Conservation (phyloP, 495 filamentous ascomycete species). For the Xylaria acuta region DNA sequence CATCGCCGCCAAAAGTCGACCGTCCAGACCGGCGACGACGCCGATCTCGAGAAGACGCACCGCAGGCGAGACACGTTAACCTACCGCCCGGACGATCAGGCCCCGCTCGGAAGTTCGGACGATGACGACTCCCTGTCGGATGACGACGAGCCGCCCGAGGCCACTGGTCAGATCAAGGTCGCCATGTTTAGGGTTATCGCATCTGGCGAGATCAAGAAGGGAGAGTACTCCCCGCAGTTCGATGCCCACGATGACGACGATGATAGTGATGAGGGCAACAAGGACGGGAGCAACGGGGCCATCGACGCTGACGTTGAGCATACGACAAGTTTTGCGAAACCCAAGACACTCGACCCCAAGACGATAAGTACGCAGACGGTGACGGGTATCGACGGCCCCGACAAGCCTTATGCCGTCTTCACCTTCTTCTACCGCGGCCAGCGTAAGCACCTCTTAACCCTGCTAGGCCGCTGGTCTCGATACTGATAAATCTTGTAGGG, state of each 20-base stretch:
- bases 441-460: conserved; percentile 64
- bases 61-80: conserved; percentile 65
- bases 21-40: conserved; percentile 54
- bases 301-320: conserved; percentile 82
- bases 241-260: conserved; percentile 96
- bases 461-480: conserved; percentile 10
- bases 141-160: conserved; percentile 90
- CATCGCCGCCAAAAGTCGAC: conserved; percentile 68
- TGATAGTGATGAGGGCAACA: conserved; percentile 55
- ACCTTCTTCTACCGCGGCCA: conserved; percentile 98
- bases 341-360: conserved; percentile 95
- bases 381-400: conserved; percentile 94
- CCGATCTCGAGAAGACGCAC: conserved; percentile 55
- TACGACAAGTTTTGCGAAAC: conserved; percentile 98
- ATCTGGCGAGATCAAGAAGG: conserved; percentile 94
- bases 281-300: conserved; percentile 47
- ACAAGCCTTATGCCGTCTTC: conserved; percentile 95
- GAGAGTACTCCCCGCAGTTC: conserved; percentile 97
- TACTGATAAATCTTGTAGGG: conserved; percentile 55
- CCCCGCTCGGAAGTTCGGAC: conserved; percentile 76
- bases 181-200: conserved; percentile 95
- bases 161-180: conserved; percentile 97
- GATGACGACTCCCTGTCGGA: conserved; percentile 78
- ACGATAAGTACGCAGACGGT: conserved; percentile 98
- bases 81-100: conserved; percentile 75